phyloP scores from a whole-genome alignment of 2,329 filamentous ascomycete genomes.

The Clonostachys chloroleuca region DNA sequence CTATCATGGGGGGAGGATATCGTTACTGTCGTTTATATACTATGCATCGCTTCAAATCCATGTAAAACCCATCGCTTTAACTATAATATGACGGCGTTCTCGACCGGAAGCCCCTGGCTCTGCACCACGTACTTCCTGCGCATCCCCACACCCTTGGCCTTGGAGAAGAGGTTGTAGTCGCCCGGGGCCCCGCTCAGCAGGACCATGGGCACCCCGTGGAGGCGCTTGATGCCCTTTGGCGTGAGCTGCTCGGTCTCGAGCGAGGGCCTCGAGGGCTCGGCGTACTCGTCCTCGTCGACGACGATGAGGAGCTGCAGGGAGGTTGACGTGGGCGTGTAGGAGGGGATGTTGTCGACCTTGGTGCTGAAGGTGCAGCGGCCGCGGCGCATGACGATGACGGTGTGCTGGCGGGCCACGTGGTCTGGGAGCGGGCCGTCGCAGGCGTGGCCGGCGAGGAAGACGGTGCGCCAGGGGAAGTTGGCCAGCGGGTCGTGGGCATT shows the following conservation, averaged over 20 bases:
- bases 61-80: neutral
- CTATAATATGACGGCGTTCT: slow-evolving; percentile 66
- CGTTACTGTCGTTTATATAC: neutral
- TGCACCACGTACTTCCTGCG: slow-evolving; percentile 75
- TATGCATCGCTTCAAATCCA: neutral
- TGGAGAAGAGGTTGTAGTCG: slow-evolving; percentile 55
- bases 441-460: slow-evolving; percentile 68
- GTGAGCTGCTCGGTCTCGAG: slow-evolving; percentile 73
- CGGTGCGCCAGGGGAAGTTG: slow-evolving; percentile 60
- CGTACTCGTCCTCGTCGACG: slow-evolving; percentile 39
- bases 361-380: slow-evolving; percentile 80
- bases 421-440: slow-evolving; percentile 57
- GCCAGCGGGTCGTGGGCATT: slow-evolving; percentile 25
- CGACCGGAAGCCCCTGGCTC: slow-evolving; percentile 74
- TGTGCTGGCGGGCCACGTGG: slow-evolving; percentile 50
- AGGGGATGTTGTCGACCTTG: slow-evolving; percentile 83
- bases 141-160: slow-evolving; percentile 67
- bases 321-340: slow-evolving; percentile 55
- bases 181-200: slow-evolving; percentile 70
- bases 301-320: slow-evolving; percentile 79
- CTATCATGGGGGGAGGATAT: neutral
- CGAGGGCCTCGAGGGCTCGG: slow-evolving; percentile 52
- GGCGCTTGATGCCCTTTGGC: slow-evolving; percentile 62
- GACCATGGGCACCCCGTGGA: slow-evolving; percentile 74
- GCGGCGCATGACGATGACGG: slow-evolving; percentile 77